Evolutionary conservation across 257 asterid species (phyloP), one percentile per base, ranked within the genome.

Genomic region (Primulina tabacum): DNA sequence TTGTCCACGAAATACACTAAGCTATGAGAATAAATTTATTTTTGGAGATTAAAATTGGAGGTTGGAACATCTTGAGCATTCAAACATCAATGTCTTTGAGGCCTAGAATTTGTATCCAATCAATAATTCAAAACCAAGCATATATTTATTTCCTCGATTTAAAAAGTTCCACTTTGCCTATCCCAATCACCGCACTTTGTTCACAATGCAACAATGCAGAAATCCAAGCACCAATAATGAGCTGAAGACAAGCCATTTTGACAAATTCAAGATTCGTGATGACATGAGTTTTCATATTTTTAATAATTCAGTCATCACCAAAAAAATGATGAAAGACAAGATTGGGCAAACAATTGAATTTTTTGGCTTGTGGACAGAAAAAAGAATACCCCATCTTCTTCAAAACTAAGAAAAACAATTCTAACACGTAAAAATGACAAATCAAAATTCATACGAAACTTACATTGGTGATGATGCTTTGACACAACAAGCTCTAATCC

Each of bases 401-500:
- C 59, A 57, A 40, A 72, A n/a, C 10, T 5, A 16, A 16, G 30
- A 67, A 57, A 20, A 67, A 16, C 5, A 43, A 55, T 53, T 18
- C 9, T 57, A 62, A 40, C 20, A 47, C 8, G 10, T 67, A 30
- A 47, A 21, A 52, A 50, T 20, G 53, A 14, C 9, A 16, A 56
- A 64, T 47, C 55, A 4, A 14, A 76, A 18, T 70, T 61, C 67
- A 40, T 33, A 43, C 69, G 71, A 69, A 34, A 75, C 94, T 87
- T 82, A 93, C 98, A 93, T 78, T 93, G 88, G 73, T 93, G 97
- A 82, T 90, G 95, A 67, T 87, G 85, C 79, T 77, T 90, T 65
- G 95, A 82, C 61, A 89, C 82, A 61, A 89, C 87, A 69, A 93
- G 96, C 88, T 93, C 98, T 55, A 93, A 79, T 56, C 98, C 98